Evolutionary conservation across 169 alveolate genomes (phyloP).

Genomic region (Cryptosporidium viatorum): DNA sequence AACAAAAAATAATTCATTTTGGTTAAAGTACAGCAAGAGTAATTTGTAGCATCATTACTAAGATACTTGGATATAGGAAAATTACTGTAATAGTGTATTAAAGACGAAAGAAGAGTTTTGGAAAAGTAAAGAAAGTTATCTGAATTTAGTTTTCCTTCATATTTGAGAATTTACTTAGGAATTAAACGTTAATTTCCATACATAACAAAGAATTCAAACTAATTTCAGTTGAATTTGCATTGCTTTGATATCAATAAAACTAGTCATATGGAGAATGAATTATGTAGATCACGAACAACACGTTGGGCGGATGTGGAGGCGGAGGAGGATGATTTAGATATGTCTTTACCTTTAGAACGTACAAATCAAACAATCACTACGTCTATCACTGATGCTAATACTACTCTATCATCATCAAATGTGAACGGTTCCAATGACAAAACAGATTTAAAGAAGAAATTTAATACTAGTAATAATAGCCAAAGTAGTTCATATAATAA

Average conservation of each 20-base stretch:
- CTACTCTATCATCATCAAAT: not conserved
- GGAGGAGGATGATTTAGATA: constrained; percentile 70
- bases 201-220: not conserved
- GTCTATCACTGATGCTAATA: not conserved
- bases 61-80: not conserved
- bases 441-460: not conserved
- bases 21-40: not conserved
- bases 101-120: not conserved
- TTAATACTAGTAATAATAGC: not conserved
- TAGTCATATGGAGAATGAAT: constrained; percentile 55
- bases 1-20: not conserved
- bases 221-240: not conserved
- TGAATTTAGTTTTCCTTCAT: not conserved
- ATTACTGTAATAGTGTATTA: too few species aligned
- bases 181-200: not conserved
- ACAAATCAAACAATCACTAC: not conserved
- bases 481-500: not conserved
- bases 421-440: not conserved
- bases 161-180: not conserved
- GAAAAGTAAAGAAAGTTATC: not conserved
- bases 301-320: constrained; percentile 77
- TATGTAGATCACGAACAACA: constrained; percentile 70
- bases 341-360: constrained; percentile 45
- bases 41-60: not conserved
- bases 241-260: not conserved